Base-by-base conservation (phyloP, 352 stramenopile species). In the Thraustotheca clavata region DNA sequence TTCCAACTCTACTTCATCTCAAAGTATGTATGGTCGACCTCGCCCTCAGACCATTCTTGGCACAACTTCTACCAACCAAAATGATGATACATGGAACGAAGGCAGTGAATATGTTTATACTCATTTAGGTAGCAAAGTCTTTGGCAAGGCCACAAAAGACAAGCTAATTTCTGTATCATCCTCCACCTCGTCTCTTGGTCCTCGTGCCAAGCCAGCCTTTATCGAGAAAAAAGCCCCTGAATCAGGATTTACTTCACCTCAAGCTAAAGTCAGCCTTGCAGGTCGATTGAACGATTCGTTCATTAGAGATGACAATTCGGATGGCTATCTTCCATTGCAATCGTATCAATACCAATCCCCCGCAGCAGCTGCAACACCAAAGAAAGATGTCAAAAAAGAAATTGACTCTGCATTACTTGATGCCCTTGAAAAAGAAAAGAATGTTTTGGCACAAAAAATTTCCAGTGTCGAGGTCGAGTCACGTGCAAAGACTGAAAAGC, bases 151-250 rank as follows among this genome's bases (percentile, higher is more conserved):
- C 14, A 65, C 57, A 18, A 43, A 52, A 26, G 38, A 43, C 24
- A 65, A 65, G 29, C 38, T 65, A 40, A 65, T 65, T 33, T 65
- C 57, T 0, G 47, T 65, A 9, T 52, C 43, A 11, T 52, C 43
- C 24, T 52, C 43, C 16, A n/a, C n/a, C n/a, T 16, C 38, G 43
- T 52, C 43, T 9, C 43, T 52, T 18, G 43, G 43, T 11, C 43
- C 43, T 2, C 43, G 43, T 9, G n/a, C 9, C 43, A 52, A 52
- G n/a, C 43, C 43, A 11, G 12, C 43, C 2, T 52, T 52, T 24
- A 31, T 18, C 2, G 43, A 52, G 24, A 9, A 24, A 2, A 52
- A 52, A 31, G 24, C 34, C 43, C 34, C 43, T 24, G 43, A 52
- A 11, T n/a, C n/a, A n/a, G n/a, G n/a, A n/a, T 24, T 52, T 1